These are phyloP conservation scores for Cryomyces antarcticus DNA, from an alignment of 495 filamentous ascomycete genomes.

Conservation along the genomic window DNA sequence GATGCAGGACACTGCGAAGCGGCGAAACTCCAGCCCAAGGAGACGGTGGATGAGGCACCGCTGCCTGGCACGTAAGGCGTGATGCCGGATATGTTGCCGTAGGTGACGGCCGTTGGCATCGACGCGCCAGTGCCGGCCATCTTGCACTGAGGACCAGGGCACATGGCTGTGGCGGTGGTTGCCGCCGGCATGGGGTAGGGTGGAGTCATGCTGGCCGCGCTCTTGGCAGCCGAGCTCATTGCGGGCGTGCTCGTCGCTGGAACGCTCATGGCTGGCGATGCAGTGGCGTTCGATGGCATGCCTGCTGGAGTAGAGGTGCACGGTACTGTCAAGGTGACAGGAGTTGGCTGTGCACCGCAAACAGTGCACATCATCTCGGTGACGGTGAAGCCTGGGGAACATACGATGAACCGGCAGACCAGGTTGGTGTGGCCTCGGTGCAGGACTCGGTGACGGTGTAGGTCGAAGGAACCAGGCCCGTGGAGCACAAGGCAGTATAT, in stretches of 20 bases:
- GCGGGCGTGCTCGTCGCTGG: too few species aligned
- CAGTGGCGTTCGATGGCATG: not conserved
- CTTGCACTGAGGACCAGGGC: not conserved
- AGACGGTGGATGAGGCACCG: too few species aligned
- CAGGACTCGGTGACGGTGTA: conserved; percentile 22
- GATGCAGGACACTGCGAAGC: too few species aligned
- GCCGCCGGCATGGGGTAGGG: not conserved
- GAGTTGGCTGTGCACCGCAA: conserved; percentile 17
- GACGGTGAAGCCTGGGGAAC: conserved; percentile 18
- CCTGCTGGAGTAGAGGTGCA: not conserved
- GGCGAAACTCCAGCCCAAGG: too few species aligned
- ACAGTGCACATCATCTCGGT: conserved; percentile 23
- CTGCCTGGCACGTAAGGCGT: too few species aligned
- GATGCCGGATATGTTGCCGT: too few species aligned
- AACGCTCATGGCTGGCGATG: too few species aligned
- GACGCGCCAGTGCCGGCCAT: too few species aligned
- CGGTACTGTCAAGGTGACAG: conserved; percentile 16
- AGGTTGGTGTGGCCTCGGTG: conserved; percentile 5
- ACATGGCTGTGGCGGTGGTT: not conserved
- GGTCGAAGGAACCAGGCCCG: conserved; percentile 16
- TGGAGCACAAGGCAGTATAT: conserved; percentile 18
- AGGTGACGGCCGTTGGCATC: too few species aligned
- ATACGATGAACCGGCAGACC: conserved; percentile 9
- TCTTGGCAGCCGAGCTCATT: too few species aligned
- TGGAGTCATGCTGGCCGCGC: too few species aligned